A percentile compares a stretch with the other conserved stretches of the same genome.
Evolutionary conservation across 495 filamentous ascomycete genomes (phyloP).

Genomic region (Daldinia childiae): DNA sequence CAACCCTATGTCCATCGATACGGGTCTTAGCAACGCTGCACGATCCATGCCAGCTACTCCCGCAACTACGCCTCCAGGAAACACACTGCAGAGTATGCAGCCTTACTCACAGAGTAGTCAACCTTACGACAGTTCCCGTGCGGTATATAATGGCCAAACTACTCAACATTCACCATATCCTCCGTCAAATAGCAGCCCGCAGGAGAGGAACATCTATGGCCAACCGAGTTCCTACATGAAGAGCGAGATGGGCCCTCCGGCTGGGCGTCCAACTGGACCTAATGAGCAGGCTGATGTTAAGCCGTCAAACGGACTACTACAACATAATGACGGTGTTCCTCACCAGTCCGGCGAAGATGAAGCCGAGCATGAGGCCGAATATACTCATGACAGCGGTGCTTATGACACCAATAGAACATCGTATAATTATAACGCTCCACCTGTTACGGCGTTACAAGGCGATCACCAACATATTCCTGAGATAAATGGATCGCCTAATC

Average conservation of each 20-base stretch:
- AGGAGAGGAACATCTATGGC: conserved; percentile 76
- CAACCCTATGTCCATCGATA: conserved; percentile 87
- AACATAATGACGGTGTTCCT: conserved; percentile 64
- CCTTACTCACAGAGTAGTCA: conserved; percentile 74
- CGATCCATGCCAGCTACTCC: conserved; percentile 95
- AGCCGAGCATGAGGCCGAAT: conserved; percentile 79
- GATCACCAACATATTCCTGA: conserved; percentile 88
- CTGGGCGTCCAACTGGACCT: conserved; percentile 65
- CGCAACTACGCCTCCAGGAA: conserved; percentile 90
- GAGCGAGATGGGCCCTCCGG: conserved; percentile 91
- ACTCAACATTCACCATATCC: conserved; percentile 76
- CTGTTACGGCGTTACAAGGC: conserved; percentile 69
- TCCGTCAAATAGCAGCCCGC: conserved; percentile 67
- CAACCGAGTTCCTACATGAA: conserved; percentile 78
- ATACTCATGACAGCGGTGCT: conserved; percentile 75
- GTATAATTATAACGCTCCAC: conserved; percentile 77
- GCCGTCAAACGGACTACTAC: conserved; percentile 68
- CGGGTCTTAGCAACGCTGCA: conserved; percentile 73
- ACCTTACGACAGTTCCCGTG: conserved; percentile 78
- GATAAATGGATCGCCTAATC: conserved; percentile 84
- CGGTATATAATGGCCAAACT: conserved; percentile 81
- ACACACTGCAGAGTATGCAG: conserved; percentile 77
- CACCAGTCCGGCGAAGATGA: conserved; percentile 74
- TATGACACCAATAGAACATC: conserved; percentile 75
- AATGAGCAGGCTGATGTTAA: conserved; percentile 74